A percentile compares a stretch with the other conserved stretches of the same genome.
Evolutionary conservation across 208 protist species (phyloP).

Genomic region (Sergeia podlipaevii): DNA sequence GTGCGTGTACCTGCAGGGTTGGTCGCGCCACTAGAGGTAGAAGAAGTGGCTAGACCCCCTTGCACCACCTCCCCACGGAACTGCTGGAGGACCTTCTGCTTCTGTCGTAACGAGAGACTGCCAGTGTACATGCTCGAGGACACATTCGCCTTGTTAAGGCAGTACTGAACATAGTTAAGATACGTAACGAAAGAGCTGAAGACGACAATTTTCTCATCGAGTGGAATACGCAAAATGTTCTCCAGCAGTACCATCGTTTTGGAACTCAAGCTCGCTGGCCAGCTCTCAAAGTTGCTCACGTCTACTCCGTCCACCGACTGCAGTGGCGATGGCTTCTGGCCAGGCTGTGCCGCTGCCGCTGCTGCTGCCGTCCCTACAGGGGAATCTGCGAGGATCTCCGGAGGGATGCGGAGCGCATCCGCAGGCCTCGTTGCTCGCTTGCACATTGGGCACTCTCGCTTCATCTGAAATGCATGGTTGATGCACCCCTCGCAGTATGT

Average conservation of each 20-base stretch:
- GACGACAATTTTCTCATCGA: conserved; percentile 86
- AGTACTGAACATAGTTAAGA: conserved; percentile 83
- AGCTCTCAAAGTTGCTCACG: conserved; percentile 28
- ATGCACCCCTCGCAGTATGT: conserved; percentile 74
- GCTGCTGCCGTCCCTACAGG: not conserved
- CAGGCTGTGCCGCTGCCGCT: not conserved
- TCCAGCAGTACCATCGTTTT: conserved; percentile 65
- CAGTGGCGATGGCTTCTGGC: not conserved
- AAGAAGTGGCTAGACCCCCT: not conserved
- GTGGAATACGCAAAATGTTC: conserved; percentile 22
- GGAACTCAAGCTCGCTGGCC: conserved; percentile 36
- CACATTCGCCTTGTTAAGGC: conserved; percentile 37
- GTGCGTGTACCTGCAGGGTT: too few relatives aligned
- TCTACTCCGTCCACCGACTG: conserved; percentile 17
- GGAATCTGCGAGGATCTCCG: conserved; percentile 10
- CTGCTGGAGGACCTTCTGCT: conserved; percentile 55
- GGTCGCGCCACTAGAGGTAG: not conserved
- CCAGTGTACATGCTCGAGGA: conserved; percentile 48
- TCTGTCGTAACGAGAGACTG: conserved; percentile 33
- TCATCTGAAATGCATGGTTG: conserved; percentile 33
- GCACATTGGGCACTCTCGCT: conserved; percentile 47
- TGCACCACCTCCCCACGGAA: conserved; percentile 9
- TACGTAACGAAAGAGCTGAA: conserved; percentile 95
- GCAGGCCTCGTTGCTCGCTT: conserved; percentile 21
- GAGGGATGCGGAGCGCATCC: conserved; percentile 38